A percentile compares a stretch with the other conserved stretches of the same genome.
Evolutionary conservation across 192 early-diverging fungal species (phyloP).

Genomic region (Backusella parvicylindrica): DNA sequence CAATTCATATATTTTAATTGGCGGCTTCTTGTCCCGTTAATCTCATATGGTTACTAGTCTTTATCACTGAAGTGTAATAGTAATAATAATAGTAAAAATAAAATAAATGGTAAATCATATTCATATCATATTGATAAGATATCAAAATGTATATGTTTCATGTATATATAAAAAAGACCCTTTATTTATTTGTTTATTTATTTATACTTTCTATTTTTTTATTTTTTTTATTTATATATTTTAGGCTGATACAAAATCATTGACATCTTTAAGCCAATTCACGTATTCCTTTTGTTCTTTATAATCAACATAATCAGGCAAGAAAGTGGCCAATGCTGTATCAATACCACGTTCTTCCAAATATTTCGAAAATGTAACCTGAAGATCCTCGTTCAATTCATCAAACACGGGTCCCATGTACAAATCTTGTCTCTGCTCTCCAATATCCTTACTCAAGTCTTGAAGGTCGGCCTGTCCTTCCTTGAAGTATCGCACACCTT

Average conservation of each 20-base stretch:
- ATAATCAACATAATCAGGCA: constrained; percentile 85
- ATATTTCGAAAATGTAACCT: constrained; percentile 64
- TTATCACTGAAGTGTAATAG: neutral
- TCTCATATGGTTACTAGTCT: neutral
- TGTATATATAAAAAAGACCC: neutral
- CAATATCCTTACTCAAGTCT: constrained; percentile 47
- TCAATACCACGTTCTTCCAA: constrained; percentile 88
- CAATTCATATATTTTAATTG: neutral
- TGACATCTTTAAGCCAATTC: constrained; percentile 80
- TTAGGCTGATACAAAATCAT: constrained; percentile 68
- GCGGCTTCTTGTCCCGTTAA: neutral
- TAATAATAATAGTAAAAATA: neutral
- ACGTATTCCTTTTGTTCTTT: constrained; percentile 97
- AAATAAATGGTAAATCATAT: neutral
- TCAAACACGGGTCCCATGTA: constrained; percentile 89
- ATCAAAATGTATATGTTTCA: neutral
- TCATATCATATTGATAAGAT: too few species aligned
- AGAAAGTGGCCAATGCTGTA: constrained; percentile 76
- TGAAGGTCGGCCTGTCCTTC: constrained; percentile 35
- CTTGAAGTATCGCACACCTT: constrained; percentile 65
- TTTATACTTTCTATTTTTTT: neutral
- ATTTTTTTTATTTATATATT: neutral
- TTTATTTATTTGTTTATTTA: neutral
- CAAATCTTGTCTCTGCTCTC: constrained; percentile 70
- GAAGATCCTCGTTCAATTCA: constrained; percentile 79